Evolutionary conservation across 106 monocot genomes (phyloP).

Genomic region (Dendrobium catenatum): DNA sequence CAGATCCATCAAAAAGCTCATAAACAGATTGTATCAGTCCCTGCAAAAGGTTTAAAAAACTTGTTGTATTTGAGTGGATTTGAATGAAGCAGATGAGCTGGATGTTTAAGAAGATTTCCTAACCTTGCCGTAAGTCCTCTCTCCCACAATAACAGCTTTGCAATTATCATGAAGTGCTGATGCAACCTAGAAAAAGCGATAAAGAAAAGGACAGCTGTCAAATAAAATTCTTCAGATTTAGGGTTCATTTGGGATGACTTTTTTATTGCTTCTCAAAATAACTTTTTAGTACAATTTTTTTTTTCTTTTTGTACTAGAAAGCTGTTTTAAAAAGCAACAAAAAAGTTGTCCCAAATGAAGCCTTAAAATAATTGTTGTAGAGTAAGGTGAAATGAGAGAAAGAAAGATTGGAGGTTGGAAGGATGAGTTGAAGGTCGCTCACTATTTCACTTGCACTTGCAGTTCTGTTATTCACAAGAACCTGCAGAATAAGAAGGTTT

Average conservation of each 20-base stretch:
- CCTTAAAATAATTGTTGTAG: neutral
- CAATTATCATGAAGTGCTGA: constrained; percentile 94
- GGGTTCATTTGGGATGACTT: too few species aligned
- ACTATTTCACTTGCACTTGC: constrained; percentile 99
- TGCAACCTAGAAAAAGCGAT: constrained; percentile 58
- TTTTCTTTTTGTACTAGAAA: too few species aligned
- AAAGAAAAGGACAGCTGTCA: neutral
- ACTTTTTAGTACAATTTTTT: too few species aligned
- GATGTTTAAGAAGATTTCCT: neutral
- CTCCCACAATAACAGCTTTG: constrained; percentile 87
- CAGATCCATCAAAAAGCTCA: constrained; percentile 96
- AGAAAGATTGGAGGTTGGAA: neutral
- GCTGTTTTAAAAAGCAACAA: too few species aligned
- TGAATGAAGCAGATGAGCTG: neutral
- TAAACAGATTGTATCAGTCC: constrained; percentile 97
- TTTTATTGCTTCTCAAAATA: too few species aligned
- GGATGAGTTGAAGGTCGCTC: constrained; percentile 15
- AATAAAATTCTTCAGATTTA: too few species aligned
- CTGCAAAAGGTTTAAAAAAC: constrained; percentile 17
- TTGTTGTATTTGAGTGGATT: neutral
- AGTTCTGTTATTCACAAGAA: constrained; percentile 85
- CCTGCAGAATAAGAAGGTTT: constrained; percentile 32
- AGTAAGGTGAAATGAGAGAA: neutral
- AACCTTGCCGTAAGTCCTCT: constrained; percentile 89
- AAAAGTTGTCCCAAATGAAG: too few species aligned